Percentiles rank a stretch among this genome's conserved stretches.
Evolutionary conservation across 2,329 filamentous ascomycete species (phyloP).

Genomic region (Elsinoe perseae): DNA sequence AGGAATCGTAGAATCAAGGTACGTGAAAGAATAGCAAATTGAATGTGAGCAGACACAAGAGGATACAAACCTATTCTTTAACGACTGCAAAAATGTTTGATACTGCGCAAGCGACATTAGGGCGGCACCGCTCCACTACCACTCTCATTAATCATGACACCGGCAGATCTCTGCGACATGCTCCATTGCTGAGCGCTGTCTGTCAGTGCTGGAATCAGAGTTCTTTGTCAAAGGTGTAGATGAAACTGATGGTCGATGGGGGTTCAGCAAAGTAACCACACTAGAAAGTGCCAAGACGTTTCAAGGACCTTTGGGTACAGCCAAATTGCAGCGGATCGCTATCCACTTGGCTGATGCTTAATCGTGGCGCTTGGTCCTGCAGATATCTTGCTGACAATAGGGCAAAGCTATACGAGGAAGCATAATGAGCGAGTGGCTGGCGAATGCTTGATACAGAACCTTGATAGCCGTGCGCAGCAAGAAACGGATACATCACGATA

Average conservation of each 20-base stretch:
- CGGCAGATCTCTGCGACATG: background rate
- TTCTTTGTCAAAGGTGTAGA: background rate
- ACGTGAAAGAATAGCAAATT: background rate
- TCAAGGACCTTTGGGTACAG: background rate
- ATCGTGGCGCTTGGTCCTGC: background rate
- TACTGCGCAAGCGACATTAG: background rate
- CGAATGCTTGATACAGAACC: too few species aligned
- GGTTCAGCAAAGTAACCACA: background rate
- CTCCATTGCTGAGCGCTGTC: background rate
- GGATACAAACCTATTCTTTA: constrained; percentile 1
- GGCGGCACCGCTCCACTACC: background rate
- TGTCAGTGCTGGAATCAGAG: background rate
- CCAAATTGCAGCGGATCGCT: background rate
- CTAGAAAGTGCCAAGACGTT: constrained; percentile 1
- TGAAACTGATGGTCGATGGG: background rate
- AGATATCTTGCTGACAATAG: background rate
- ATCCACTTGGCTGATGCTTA: background rate
- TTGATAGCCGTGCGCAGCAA: too few species aligned
- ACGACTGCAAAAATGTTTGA: background rate
- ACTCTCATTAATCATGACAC: background rate
- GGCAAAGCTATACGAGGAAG: background rate
- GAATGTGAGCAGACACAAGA: background rate
- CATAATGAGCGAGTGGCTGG: background rate
- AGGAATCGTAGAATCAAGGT: background rate
- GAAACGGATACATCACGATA: too few species aligned